These are phyloP conservation scores for Kalmanozyma brasiliensis DNA, from an alignment of 1,284 basidiomycete genomes.

Conservation along the genomic window DNA sequence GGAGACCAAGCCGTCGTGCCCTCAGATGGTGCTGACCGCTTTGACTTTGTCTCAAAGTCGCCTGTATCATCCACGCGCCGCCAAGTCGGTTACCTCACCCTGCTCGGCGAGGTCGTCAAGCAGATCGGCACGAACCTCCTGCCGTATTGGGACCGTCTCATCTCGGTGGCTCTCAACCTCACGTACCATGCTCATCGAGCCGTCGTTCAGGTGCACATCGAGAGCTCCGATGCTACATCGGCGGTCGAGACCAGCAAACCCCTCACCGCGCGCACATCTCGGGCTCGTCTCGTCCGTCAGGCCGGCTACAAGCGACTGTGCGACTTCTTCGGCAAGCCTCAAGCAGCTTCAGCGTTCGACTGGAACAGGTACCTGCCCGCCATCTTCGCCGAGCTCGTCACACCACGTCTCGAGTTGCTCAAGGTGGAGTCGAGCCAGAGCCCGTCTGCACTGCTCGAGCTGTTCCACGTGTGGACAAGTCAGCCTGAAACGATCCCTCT, in stretches of 20 bases:
- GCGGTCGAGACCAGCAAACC: constrained; percentile 8
- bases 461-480: constrained; percentile 83
- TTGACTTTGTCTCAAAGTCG: constrained; percentile 44
- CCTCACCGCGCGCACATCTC: constrained; percentile 34
- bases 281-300: constrained; percentile 75
- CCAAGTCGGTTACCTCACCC: constrained; percentile 68
- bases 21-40: constrained; percentile 16
- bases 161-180: constrained; percentile 55
- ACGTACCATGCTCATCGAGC: constrained; percentile 52
- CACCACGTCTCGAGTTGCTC: constrained; percentile 80
- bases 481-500: constrained; percentile 74
- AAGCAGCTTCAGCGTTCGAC: constrained; percentile 73
- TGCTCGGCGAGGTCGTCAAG: constrained; percentile 64
- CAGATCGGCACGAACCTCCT: constrained; percentile 54
- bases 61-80: constrained; percentile 43
- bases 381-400: constrained; percentile 80
- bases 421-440: constrained; percentile 90
- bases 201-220: constrained; percentile 27
- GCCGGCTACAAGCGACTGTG: constrained; percentile 85
- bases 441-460: constrained; percentile 86
- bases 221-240: constrained; percentile 11
- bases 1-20: constrained; percentile 59
- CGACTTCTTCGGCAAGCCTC: constrained; percentile 79
- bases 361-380: constrained; percentile 78
- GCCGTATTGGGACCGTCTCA: constrained; percentile 54